Conservation (phyloP, 257 asterid genomes). For the Leonotis leonurus region DNA sequence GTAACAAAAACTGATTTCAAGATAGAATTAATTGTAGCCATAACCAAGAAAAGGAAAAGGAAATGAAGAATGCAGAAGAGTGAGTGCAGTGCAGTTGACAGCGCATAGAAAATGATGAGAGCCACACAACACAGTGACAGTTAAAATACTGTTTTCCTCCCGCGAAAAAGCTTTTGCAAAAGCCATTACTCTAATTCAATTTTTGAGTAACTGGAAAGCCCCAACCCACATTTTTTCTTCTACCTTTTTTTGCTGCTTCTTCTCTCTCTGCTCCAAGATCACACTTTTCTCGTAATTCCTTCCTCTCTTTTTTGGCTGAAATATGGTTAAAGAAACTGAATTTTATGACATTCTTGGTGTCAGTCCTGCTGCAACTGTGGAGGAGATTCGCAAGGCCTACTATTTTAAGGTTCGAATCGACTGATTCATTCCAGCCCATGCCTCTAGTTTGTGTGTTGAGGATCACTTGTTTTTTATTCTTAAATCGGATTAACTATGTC, state of each 20-base stretch:
- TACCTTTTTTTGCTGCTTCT: neutral
- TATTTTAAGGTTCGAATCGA: constrained; percentile 60
- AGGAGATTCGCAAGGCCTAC: constrained; percentile 77
- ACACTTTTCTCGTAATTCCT: constrained; percentile 8
- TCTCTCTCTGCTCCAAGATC: constrained; percentile 20
- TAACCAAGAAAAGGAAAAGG: too few species aligned
- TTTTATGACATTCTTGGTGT: constrained; percentile 73
- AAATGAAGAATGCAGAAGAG: neutral
- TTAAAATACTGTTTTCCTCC: constrained; percentile 70
- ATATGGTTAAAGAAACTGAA: constrained; percentile 87
- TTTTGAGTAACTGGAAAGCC: constrained; percentile 53
- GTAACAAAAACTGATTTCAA: neutral
- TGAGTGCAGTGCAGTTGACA: constrained; percentile 18
- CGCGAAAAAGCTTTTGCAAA: constrained; percentile 50
- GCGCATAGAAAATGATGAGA: constrained; percentile 44
- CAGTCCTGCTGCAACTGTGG: constrained; percentile 64
- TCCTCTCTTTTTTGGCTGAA: neutral
- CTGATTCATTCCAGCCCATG: neutral
- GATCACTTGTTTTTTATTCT: neutral
- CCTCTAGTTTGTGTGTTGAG: neutral
- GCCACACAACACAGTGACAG: constrained; percentile 69
- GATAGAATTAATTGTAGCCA: neutral
- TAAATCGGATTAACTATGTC: neutral
- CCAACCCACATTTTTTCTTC: neutral
- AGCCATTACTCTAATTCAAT: constrained; percentile 34